These are phyloP conservation scores for Rhizopus stolonifer DNA, from an alignment of 371 early-diverging fungal species.

Conservation along the genomic window DNA sequence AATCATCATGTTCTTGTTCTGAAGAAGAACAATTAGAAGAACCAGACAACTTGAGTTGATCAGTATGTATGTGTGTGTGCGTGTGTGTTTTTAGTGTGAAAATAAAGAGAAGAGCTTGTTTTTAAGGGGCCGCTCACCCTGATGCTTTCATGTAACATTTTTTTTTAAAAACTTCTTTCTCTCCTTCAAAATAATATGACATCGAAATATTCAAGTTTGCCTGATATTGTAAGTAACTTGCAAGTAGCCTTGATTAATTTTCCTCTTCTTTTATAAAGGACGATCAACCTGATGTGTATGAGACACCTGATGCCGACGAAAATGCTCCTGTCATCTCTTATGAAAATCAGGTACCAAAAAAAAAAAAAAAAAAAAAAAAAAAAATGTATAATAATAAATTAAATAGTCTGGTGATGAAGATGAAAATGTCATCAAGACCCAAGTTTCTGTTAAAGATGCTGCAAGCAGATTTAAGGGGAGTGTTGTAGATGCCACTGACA, in stretches of 20 bases:
- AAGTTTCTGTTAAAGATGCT: conserved; percentile 61
- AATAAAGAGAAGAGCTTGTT: not conserved
- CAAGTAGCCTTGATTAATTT: not conserved
- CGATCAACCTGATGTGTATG: conserved; percentile 84
- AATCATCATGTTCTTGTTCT: too few relatives aligned
- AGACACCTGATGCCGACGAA: conserved; percentile 69
- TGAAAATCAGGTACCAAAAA: conserved; percentile 65
- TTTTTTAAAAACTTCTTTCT: not conserved
- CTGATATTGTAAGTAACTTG: conserved; percentile 60
- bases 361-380: too few relatives aligned
- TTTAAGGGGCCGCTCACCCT: not conserved
- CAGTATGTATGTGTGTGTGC: too few relatives aligned
- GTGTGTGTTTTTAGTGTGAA: too few relatives aligned
- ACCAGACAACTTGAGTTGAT: too few relatives aligned
- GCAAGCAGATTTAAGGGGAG: conserved; percentile 54
- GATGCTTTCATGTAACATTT: not conserved
- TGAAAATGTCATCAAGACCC: conserved; percentile 58
- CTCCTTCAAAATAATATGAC: conserved; percentile 37
- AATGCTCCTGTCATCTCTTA: conserved; percentile 46
- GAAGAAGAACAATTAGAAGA: too few relatives aligned
- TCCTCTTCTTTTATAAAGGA: conserved; percentile 43
- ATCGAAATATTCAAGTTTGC: conserved; percentile 69
- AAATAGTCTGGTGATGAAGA: conserved; percentile 56
- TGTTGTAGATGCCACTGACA: conserved; percentile 44
- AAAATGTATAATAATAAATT: too few relatives aligned